Evolutionary conservation across 2,329 filamentous ascomycete genomes (phyloP).

Genomic region (Phialemoniopsis sp.): DNA sequence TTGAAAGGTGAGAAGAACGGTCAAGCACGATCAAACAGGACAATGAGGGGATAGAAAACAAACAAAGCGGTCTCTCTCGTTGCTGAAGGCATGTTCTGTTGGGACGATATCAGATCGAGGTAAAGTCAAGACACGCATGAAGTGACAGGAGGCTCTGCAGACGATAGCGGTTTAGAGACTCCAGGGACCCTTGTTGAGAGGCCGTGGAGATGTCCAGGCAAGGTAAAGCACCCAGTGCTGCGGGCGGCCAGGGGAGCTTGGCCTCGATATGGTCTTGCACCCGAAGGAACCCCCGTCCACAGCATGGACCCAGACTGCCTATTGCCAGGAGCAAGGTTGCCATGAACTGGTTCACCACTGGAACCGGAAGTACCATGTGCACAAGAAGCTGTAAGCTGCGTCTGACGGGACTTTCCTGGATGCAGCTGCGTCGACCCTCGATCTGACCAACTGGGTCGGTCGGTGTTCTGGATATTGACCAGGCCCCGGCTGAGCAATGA

Average conservation of each 20-base stretch:
- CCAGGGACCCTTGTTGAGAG: neutral
- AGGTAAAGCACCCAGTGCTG: neutral
- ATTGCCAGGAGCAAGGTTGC: slow-evolving; percentile 25
- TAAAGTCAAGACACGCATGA: neutral
- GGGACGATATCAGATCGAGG: neutral
- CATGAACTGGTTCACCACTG: slow-evolving; percentile 1
- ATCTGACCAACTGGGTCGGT: slow-evolving; percentile 16
- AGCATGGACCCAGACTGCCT: slow-evolving; percentile 17
- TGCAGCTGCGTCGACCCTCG: slow-evolving; percentile 11
- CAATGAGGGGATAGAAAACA: slow-evolving; percentile 2
- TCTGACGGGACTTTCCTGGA: too few species aligned
- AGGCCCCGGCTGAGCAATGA: slow-evolving; percentile 6
- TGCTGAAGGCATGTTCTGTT: too few species aligned
- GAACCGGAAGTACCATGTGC: too few species aligned
- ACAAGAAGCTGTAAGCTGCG: too few species aligned
- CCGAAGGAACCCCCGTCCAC: slow-evolving; percentile 7
- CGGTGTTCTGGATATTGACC: slow-evolving; percentile 13
- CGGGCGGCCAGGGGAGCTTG: neutral
- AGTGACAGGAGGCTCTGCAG: neutral
- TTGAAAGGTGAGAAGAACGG: neutral
- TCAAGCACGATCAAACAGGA: neutral
- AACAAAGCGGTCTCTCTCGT: neutral
- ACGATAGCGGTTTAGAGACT: neutral
- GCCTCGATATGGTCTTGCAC: neutral
- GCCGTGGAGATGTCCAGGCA: neutral